phyloP scores from a whole-genome alignment of 163 green algal genomes.

The Coccomyxa subellipsoidea region DNA sequence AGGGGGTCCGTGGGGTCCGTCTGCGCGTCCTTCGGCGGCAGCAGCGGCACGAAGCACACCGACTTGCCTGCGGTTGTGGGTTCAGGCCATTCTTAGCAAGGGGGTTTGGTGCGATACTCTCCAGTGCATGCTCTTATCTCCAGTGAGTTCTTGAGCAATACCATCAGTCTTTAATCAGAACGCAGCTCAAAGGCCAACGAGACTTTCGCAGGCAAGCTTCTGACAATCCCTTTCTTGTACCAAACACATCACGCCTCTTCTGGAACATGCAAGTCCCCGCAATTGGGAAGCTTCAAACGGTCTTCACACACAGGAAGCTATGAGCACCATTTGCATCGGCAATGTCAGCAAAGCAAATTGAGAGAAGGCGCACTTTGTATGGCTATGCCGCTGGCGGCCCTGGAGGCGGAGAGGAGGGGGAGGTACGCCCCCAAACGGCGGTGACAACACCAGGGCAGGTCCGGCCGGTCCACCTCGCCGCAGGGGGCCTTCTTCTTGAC shows the following conservation, averaged over 20 bases:
- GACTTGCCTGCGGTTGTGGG: slow-evolving; percentile 6
- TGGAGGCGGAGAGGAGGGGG: background rate
- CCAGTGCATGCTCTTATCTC: no score
- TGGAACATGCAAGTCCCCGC: no score
- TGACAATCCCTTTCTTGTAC: no score
- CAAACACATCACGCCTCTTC: no score
- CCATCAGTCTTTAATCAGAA: no score
- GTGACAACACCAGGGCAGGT: slow-evolving; percentile 34
- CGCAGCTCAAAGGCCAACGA: no score
- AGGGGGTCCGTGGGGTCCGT: slow-evolving; percentile 10
- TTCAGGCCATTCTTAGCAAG: no score
- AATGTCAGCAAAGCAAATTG: background rate
- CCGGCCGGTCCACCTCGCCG: slow-evolving; percentile 17
- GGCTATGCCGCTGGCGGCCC: background rate
- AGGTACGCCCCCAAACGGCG: slow-evolving; percentile 29
- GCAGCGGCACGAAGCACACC: slow-evolving; percentile 22
- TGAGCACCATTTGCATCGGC: background rate
- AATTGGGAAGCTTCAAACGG: no score
- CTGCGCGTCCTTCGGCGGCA: slow-evolving; percentile 20
- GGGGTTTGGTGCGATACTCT: no score
- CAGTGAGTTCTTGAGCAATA: no score
- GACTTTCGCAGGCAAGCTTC: no score
- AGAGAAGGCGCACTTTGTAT: background rate
- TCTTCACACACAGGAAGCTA: no score
- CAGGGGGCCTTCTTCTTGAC: slow-evolving; percentile 39